Base-by-base conservation (phyloP, 2,329 filamentous ascomycete species). In the Cordyceps farinosa region DNA sequence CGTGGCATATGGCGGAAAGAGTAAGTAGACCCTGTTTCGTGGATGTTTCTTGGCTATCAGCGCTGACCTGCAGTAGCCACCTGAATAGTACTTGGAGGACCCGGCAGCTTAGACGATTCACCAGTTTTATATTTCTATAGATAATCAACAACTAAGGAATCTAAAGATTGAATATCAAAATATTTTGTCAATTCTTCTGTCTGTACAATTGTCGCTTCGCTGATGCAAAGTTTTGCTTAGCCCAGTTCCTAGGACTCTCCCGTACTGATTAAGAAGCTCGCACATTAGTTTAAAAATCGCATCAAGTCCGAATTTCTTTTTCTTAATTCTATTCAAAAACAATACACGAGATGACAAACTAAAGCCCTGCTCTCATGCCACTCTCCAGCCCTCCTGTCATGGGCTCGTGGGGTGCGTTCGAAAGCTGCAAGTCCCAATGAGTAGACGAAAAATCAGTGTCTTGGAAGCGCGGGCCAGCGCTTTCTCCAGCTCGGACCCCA, bases 401-500 rank as follows among this genome's bases (percentile, higher is more conserved):
- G n/a, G 11, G 11, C 5, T 47, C 45, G 5, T 4, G 13, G 10
- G n/a, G 22, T 47, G 27, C 45, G 5, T 47, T 13, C 5, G 3
- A 29, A 22, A 5, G 45, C 27, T 6, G 5, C 13, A 48, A 22
- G 5, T 48, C 45, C 22, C 11, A 15, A 40, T 3, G 4, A 29
- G 10, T 42, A 34, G 27, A n/a, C 7, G 5, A 3, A 30, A 42
- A 22, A 22, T 38, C 44, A 47, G 2, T 27, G 52, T n/a, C 13
- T 63, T 11, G 45, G 53, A 29, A 51, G 51, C 7, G 40, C 52
- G 15, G 61, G 36, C 53, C 61, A 63, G 29, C 51, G 51, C n/a
- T 56, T 56, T 5, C 47, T 27, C 61, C 61, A 63, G 9, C 44
- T 38, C 1, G 52, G 22, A 3, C 61, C 53, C 53, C 53, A 67